Evolutionary conservation across 352 stramenopile genomes (phyloP), one percentile per base, ranked within the genome.

Genomic region (Globisporangium okanoganense): DNA sequence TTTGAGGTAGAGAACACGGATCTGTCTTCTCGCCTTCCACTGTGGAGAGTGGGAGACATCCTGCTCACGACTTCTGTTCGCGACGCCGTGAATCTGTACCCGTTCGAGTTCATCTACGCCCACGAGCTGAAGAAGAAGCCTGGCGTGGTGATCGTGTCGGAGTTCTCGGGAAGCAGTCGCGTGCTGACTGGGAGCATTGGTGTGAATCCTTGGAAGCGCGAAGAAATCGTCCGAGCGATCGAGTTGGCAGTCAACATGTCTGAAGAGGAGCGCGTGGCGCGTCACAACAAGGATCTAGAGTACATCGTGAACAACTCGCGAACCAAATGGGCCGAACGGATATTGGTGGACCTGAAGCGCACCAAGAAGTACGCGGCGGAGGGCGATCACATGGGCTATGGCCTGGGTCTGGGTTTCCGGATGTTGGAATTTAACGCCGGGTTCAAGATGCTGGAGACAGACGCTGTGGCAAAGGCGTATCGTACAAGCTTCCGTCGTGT

Each of bases 201-300:
- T 52, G 91, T 99, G 24, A 99, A 99, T 73, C 97, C 97, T 12
- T 99, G 97, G 96, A 98, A 98, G 72, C 83, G 91, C 13, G 76
- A 93, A 20, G 90, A 96, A 49, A 90, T 98, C 33, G 76, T 94
- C 40, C 70, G 80, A 33, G 82, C 82, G 13, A 74, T 95, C 58
- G 53, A 82, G 49, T 45, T 82, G 2, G 82, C 82, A 12, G 40
- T 95, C 33, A 90, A 71, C 3, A 94, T 95, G 82, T 77, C 72
- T 3, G 61, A 84, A 13, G 79, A 90, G 7, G 80, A 95, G 61
- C 75, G 82, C 18, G 44, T 67, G 25, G 84, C 87, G 27, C 81
- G 90, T 25, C 89, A 95, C 50, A 57, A 76, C 16, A 88, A 94
- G 47, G 87, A 97, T 64, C 67, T 94, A 14, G 78, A 90, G 49